These are phyloP conservation scores for Penicillium ochrochloron DNA, from an alignment of 495 filamentous ascomycete species.

Conservation along the genomic window DNA sequence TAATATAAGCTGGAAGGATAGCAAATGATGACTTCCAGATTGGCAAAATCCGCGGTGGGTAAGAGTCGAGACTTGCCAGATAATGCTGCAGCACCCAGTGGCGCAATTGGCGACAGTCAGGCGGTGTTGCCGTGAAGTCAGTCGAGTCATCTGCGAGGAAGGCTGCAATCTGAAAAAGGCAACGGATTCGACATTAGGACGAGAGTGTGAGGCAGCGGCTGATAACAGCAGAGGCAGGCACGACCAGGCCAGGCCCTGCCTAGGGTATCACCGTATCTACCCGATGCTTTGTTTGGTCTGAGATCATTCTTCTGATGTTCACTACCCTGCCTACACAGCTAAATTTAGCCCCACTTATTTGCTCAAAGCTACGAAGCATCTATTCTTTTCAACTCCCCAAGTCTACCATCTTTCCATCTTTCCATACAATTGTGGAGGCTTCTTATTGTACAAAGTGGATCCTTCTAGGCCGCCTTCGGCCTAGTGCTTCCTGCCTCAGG, in stretches of 20 bases:
- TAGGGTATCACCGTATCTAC: background rate
- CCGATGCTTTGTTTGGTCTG: background rate
- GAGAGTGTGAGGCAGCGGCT: background rate
- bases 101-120: background rate
- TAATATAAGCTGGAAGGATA: background rate
- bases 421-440: background rate
- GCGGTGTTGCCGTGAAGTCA: background rate
- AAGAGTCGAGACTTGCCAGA: background rate
- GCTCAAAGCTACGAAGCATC: background rate
- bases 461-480: conserved; percentile 12
- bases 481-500: conserved; percentile 35
- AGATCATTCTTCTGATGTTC: background rate
- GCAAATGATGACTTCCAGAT: background rate
- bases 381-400: background rate
- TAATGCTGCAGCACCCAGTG: background rate
- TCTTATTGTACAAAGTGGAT: conserved; percentile 3
- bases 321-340: background rate
- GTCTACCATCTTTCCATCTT: background rate
- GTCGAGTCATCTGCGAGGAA: background rate
- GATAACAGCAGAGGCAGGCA: conserved; percentile 5
- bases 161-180: background rate
- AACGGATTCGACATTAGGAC: background rate
- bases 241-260: background rate
- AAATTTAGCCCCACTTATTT: background rate
- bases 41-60: background rate